Conservation (phyloP, 2,329 filamentous ascomycete species). For the Purpureocillium takamizusanense region DNA sequence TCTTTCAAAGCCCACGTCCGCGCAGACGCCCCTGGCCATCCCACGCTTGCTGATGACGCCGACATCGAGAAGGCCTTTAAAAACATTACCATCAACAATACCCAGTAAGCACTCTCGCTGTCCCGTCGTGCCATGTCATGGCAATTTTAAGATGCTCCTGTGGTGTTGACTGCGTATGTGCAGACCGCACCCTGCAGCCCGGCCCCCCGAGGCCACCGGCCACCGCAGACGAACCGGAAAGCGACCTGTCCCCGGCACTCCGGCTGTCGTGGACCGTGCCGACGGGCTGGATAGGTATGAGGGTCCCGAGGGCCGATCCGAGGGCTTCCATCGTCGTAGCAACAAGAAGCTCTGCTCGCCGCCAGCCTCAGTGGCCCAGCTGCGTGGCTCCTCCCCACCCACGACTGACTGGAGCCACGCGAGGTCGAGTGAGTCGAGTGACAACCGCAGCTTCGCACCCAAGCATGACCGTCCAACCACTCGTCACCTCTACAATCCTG, state of each 20-base stretch:
- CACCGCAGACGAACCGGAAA: constrained; percentile 4
- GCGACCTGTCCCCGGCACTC: constrained; percentile 2
- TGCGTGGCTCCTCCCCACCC: constrained; percentile 9
- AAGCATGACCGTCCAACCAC: constrained; percentile 9
- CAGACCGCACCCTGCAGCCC: not conserved
- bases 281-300: no score
- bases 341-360: constrained; percentile 20
- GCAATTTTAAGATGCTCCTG: no score
- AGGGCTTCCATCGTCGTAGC: constrained; percentile 8
- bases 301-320: not conserved
- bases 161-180: not conserved
- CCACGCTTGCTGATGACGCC: constrained; percentile 11
- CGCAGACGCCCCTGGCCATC: constrained; percentile 9
- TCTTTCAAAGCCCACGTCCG: constrained; percentile 17
- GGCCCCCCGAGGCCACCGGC: not conserved
- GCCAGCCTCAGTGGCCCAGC: constrained; percentile 11
- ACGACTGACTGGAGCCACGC: constrained; percentile 10
- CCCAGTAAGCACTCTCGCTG: constrained; percentile 4
- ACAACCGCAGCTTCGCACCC: constrained; percentile 11
- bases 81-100: constrained; percentile 9
- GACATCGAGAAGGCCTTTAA: constrained; percentile 16
- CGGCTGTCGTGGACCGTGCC: no score
- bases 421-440: constrained; percentile 6
- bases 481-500: constrained; percentile 17
- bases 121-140: not conserved